Evolutionary conservation across 352 stramenopile species (phyloP), one percentile per base, ranked within the genome.

Genomic region (Thalassiosira exigua): DNA sequence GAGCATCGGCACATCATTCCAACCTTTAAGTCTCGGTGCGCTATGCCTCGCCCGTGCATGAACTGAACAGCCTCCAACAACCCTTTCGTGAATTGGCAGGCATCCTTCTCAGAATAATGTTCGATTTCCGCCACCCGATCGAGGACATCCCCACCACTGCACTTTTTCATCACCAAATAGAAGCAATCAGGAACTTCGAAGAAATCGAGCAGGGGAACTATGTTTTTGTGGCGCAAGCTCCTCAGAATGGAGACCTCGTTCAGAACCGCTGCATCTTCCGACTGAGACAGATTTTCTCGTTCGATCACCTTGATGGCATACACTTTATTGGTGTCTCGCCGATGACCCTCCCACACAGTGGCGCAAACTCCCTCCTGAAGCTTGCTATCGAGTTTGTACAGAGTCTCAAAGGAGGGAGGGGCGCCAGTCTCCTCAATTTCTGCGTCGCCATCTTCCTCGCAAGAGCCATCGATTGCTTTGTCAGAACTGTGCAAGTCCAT

Each of bases 151-250:
- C 95, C 95, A 48, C 97, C 97, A 33, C 93, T 94, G 90, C 98
- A 98, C 57, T 97, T 95, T 85, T 99, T 96, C 33, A 98, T 98
- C 1, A 99, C 96, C 53, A 99, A 89, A 84, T 98, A 99, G 85
- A 98, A 99, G 71, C 96, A 30, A 7, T 71, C 62, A 4, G 69
- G 76, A 29, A 62, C 82, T 54, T 94, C 89, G 65, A 92, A 93
- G 69, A 94, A 94, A 60, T 93, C 90, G 69, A 92, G 77, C 0
- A 95, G 67, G 14, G 80, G 84, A n/a, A 93, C 76, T 70, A 95
- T 91, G 65, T 95, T 82, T 12, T 75, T 76, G 68, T 95, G 90
- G 4, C 81, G 73, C 1, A 95, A 54, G 36, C 66, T 79, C 26
- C 81, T 84, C 41, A 95, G 77, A 57, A 94, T 89, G 7, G 81